These are phyloP conservation scores for Cordia subcordata DNA, from an alignment of 257 asterid species.

Conservation along the genomic window DNA sequence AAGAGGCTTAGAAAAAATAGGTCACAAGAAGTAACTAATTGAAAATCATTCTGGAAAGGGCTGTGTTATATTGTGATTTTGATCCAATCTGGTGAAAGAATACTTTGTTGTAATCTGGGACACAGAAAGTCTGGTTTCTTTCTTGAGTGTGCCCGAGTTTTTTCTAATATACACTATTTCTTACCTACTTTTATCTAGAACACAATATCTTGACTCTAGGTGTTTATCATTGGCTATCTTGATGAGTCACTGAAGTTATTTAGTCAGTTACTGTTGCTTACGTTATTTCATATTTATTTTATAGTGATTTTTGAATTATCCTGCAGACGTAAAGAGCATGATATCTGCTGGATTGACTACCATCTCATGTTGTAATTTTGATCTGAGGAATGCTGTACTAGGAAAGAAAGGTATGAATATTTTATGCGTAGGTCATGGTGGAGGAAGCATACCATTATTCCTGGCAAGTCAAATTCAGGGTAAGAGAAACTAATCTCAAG, in stretches of 20 bases:
- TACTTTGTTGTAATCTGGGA: too few species aligned
- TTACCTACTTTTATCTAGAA: background rate
- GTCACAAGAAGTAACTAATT: background rate
- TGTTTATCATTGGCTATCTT: background rate
- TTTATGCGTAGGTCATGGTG: slow-evolving; percentile 92
- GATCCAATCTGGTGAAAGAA: background rate
- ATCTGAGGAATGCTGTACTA: slow-evolving; percentile 48
- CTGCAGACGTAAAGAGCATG: slow-evolving; percentile 89
- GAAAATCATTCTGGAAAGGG: background rate
- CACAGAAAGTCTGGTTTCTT: too few species aligned
- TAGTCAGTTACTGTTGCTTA: background rate
- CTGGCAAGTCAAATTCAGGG: slow-evolving; percentile 74
- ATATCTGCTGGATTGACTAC: slow-evolving; percentile 70
- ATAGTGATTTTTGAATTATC: background rate
- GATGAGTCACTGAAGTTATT: background rate
- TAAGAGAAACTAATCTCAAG: slow-evolving; percentile 14
- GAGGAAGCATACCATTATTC: slow-evolving; percentile 89
- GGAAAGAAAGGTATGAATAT: slow-evolving; percentile 57
- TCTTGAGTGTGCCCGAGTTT: too few species aligned
- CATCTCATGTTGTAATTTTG: slow-evolving; percentile 43
- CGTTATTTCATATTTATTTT: background rate
- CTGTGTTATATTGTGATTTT: background rate
- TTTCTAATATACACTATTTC: background rate
- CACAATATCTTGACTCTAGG: background rate
- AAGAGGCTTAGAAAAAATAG: background rate